phyloP scores from a whole-genome alignment of 441 rosid genomes.

The Croton setiger region DNA sequence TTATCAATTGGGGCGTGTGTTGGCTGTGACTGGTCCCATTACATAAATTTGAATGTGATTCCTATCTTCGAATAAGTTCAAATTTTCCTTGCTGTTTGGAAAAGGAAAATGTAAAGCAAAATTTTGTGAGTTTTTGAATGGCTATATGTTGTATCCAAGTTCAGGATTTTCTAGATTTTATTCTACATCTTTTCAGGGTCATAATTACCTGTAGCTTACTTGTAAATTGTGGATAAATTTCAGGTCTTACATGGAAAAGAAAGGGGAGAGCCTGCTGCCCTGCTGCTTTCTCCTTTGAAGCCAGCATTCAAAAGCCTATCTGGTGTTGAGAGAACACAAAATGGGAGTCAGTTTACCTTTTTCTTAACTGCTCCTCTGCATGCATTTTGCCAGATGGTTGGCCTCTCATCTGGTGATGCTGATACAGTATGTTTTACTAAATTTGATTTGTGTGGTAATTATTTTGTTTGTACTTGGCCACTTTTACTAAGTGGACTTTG shows the following conservation, averaged over 20 bases:
- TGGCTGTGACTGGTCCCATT: background rate
- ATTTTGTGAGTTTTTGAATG: background rate
- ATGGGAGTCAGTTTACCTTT: constrained; percentile 85
- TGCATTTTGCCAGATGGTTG: constrained; percentile 82
- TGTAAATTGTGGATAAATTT: constrained; percentile 22
- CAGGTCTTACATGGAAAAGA: constrained; percentile 84
- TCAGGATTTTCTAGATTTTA: constrained; percentile 9
- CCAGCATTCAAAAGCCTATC: constrained; percentile 49
- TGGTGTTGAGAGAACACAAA: constrained; percentile 33
- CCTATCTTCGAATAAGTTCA: background rate
- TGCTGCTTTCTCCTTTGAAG: constrained; percentile 78
- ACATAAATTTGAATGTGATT: background rate
- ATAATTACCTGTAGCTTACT: constrained; percentile 17
- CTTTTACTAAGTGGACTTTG: constrained; percentile 20
- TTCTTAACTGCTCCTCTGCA: constrained; percentile 84
- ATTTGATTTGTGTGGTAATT: background rate
- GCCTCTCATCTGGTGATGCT: constrained; percentile 42
- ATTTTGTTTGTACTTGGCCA: constrained; percentile 13
- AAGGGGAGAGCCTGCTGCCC: constrained; percentile 83
- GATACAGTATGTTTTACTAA: constrained; percentile 45
- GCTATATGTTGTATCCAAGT: background rate
- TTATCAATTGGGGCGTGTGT: background rate
- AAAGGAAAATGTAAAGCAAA: background rate
- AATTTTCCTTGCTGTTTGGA: background rate
- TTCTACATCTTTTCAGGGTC: background rate